Percentiles rank a stretch among this genome's conserved stretches.
Evolutionary conservation across 768 basidiomycete genomes (phyloP).

Genomic region (Leccinum barrowsii): DNA sequence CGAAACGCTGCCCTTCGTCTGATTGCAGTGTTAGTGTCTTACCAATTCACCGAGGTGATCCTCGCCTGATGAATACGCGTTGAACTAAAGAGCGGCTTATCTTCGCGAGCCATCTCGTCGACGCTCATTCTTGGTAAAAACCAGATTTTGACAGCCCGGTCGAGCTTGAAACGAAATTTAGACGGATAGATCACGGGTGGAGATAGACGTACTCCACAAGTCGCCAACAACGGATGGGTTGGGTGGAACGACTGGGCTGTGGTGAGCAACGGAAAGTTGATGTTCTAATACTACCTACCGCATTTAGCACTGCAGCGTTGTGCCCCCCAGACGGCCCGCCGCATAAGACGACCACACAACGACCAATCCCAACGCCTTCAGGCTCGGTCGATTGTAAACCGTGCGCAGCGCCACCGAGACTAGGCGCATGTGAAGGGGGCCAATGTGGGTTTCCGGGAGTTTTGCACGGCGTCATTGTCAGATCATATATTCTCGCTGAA

Average conservation of each 20-base stretch:
- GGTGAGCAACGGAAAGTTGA: slow-evolving; percentile 1
- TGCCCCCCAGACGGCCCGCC: slow-evolving; percentile 77
- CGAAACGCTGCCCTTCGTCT: not conserved
- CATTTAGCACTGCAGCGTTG: slow-evolving; percentile 60
- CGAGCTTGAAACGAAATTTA: slow-evolving; percentile 44
- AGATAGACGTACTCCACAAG: slow-evolving; percentile 59
- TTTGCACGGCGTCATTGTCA: slow-evolving; percentile 36
- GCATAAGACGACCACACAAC: slow-evolving; percentile 61
- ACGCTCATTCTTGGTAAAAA: slow-evolving; percentile 40
- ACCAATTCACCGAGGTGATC: slow-evolving; percentile 66
- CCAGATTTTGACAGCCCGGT: slow-evolving; percentile 78
- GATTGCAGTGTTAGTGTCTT: not conserved
- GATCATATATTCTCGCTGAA: slow-evolving; percentile 67
- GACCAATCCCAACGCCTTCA: slow-evolving; percentile 57
- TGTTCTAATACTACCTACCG: slow-evolving; percentile 38
- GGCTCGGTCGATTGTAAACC: slow-evolving; percentile 57
- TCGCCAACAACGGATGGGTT: slow-evolving; percentile 61
- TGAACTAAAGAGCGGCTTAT: slow-evolving; percentile 75
- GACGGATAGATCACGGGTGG: not conserved
- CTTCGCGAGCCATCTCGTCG: slow-evolving; percentile 51
- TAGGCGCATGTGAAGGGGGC: slow-evolving; percentile 47
- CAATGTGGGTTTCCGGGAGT: slow-evolving; percentile 53
- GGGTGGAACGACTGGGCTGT: slow-evolving; percentile 62
- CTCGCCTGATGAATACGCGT: slow-evolving; percentile 61
- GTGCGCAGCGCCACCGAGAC: slow-evolving; percentile 64